Evolutionary conservation across 2,329 filamentous ascomycete genomes (phyloP).

Genomic region (Xylaria polymorpha): DNA sequence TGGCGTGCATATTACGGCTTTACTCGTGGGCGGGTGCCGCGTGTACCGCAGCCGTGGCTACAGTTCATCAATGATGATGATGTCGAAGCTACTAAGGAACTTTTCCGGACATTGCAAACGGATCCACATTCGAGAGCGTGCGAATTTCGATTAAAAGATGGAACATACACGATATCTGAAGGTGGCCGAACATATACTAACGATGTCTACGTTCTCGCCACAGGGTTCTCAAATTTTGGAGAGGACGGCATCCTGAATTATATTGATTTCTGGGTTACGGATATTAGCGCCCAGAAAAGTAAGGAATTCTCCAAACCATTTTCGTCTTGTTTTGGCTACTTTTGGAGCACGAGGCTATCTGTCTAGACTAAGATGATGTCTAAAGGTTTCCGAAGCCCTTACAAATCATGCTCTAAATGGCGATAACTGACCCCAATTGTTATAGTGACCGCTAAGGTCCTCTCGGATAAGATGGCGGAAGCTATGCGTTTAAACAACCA

Average conservation of each 20-base stretch:
- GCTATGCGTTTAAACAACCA: not conserved
- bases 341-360: too few species aligned
- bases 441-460: not conserved
- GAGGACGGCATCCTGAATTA: not conserved
- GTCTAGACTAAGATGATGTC: too few species aligned
- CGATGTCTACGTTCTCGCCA: not conserved
- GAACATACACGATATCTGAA: constrained; percentile 1
- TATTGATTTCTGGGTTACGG: constrained; percentile 5
- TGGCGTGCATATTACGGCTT: constrained; percentile 4
- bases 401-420: too few species aligned
- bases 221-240: not conserved
- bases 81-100: not conserved
- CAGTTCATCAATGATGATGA: not conserved
- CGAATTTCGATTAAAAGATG: not conserved
- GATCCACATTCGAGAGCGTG: not conserved
- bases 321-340: too few species aligned
- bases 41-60: constrained; percentile 1
- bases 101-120: not conserved
- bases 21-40: not conserved
- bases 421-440: too few species aligned
- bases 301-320: too few species aligned
- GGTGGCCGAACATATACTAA: not conserved
- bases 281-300: constrained; percentile 1
- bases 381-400: too few species aligned
- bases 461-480: not conserved